Percentiles rank a stretch among this genome's conserved stretches.
Evolutionary conservation across 306 rosid genomes (phyloP).

Genomic region (Rosa multiflora): DNA sequence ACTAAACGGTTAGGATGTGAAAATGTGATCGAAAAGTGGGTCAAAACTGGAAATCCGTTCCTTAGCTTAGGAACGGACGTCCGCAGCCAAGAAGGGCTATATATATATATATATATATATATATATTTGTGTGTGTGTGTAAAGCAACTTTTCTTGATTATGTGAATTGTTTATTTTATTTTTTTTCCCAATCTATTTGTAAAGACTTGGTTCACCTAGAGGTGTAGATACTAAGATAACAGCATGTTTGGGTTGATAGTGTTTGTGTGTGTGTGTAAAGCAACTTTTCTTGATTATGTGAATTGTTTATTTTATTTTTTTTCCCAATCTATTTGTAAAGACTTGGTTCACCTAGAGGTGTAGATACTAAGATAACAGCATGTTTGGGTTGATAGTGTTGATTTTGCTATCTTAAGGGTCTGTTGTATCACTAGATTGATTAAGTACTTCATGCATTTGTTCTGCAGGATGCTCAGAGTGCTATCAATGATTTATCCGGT

Average conservation of each 20-base stretch:
- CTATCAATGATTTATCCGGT: conserved; percentile 83
- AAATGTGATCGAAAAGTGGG: no score
- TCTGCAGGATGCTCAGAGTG: conserved; percentile 82
- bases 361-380: conserved; percentile 6
- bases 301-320: not conserved
- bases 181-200: not conserved
- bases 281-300: not conserved
- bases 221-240: conserved; percentile 13
- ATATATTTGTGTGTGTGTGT: no score
- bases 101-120: no score
- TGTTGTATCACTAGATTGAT: conserved; percentile 22
- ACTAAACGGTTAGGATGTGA: no score
- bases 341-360: conserved; percentile 9
- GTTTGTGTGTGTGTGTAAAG: not conserved
- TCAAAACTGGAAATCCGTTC: no score
- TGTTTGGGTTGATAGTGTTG: not conserved
- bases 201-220: not conserved
- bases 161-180: not conserved
- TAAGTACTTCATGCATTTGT: not conserved
- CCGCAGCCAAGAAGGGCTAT: no score
- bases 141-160: not conserved
- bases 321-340: not conserved
- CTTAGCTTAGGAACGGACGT: no score
- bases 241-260: not conserved
- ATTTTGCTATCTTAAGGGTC: not conserved